phyloP scores from a whole-genome alignment of 169 alveolate species.

The Plasmodium knowlesi region DNA sequence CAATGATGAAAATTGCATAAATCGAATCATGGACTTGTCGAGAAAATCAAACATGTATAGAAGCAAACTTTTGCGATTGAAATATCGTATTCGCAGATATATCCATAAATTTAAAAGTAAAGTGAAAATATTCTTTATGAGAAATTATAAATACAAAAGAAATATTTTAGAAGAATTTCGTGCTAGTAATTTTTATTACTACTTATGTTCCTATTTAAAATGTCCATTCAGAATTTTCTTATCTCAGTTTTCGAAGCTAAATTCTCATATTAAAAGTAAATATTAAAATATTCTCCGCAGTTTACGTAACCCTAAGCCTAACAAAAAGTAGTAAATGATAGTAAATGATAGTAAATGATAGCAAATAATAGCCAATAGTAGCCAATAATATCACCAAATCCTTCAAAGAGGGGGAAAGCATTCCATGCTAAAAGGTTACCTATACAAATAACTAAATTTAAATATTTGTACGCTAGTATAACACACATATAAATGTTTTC shows the following conservation, averaged over 20 bases:
- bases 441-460: not conserved
- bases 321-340: not conserved
- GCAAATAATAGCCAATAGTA: not conserved
- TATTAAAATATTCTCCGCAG: not conserved
- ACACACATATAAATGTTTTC: not conserved
- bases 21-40: conserved; percentile 7
- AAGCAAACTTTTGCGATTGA: conserved; percentile 2
- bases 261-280: not conserved
- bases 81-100: conserved; percentile 3
- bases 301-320: not conserved
- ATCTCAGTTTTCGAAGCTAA: not conserved
- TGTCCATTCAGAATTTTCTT: not conserved
- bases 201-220: not conserved
- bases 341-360: not conserved
- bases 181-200: not conserved
- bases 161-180: not conserved
- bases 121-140: not conserved
- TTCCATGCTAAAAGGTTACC: not conserved
- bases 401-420: not conserved
- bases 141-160: not conserved
- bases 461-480: not conserved
- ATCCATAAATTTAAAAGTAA: not conserved
- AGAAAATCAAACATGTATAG: conserved; percentile 21
- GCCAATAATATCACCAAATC: not conserved
- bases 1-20: not conserved